Conservation (phyloP, 2,329 filamentous ascomycete genomes). For the Colletotrichum higginsianum region DNA sequence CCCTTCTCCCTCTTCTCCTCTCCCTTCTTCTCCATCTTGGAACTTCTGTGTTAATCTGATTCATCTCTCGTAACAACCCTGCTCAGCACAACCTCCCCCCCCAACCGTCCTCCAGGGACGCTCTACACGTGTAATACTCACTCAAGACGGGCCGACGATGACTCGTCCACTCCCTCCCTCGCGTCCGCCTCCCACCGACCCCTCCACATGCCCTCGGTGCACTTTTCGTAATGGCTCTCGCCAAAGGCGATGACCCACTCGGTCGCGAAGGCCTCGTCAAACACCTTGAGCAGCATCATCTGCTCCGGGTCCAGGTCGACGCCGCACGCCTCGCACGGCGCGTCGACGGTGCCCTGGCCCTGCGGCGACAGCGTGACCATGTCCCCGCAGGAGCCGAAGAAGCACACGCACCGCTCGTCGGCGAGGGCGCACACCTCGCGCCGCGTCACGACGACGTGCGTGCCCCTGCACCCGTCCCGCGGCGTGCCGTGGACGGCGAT, state of each 20-base stretch:
- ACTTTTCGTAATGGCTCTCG: constrained; percentile 6
- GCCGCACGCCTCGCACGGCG: constrained; percentile 27
- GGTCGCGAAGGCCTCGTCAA: constrained; percentile 20
- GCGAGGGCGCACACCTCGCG: constrained; percentile 22
- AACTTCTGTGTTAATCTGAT: neutral
- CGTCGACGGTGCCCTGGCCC: constrained; percentile 12
- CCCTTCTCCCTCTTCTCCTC: no score
- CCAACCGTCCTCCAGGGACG: no score
- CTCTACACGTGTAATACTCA: neutral
- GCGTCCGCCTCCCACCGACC: constrained; percentile 1
- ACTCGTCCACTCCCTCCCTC: neutral
- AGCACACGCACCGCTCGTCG: constrained; percentile 21
- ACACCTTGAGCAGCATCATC: constrained; percentile 20
- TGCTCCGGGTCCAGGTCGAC: constrained; percentile 27
- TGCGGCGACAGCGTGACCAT: constrained; percentile 11
- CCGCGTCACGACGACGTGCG: constrained; percentile 27
- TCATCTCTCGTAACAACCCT: constrained; percentile 1
- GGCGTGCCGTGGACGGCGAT: neutral
- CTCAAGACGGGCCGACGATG: neutral
- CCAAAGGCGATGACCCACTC: constrained; percentile 27
- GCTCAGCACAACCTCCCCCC: neutral
- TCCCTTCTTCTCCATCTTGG: neutral
- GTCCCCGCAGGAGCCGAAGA: constrained; percentile 35
- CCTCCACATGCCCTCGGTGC: constrained; percentile 31
- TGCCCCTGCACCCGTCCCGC: constrained; percentile 19